A percentile compares a stretch with the other conserved stretches of the same genome.
These are phyloP conservation scores for Tetrapisispora pingtungensis DNA, from an alignment of 805 yeast species.

Conservation along the genomic window DNA sequence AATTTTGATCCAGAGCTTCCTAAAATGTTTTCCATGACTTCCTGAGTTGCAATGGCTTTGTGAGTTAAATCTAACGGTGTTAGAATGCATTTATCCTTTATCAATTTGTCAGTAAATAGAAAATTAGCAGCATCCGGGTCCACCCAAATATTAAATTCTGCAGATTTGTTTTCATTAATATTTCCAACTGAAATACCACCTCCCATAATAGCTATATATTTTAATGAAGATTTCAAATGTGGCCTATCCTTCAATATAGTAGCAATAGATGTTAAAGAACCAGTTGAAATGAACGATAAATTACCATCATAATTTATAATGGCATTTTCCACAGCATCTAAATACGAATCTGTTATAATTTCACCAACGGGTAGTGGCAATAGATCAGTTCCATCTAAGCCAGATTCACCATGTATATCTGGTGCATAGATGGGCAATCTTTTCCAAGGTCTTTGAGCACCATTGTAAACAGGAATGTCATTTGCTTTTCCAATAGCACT, in stretches of 20 bases:
- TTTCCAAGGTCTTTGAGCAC: conserved; percentile 48
- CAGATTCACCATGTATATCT: conserved; percentile 62
- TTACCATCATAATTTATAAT: conserved; percentile 36
- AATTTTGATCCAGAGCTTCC: conserved; percentile 34
- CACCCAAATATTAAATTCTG: conserved; percentile 67
- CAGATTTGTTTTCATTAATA: conserved; percentile 42
- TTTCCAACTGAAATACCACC: conserved; percentile 40
- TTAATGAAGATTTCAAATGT: conserved; percentile 38
- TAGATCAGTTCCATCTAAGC: conserved; percentile 64
- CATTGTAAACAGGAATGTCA: conserved; percentile 56
- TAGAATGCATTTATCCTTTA: conserved; percentile 43
- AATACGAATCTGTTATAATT: conserved; percentile 19
- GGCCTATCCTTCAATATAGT: conserved; percentile 47
- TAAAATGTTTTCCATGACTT: conserved; percentile 33
- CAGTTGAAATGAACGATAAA: conserved; percentile 60
- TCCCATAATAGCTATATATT: conserved; percentile 64
- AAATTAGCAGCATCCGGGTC: conserved; percentile 69
- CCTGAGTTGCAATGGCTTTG: conserved; percentile 38
- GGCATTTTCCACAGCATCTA: conserved; percentile 35
- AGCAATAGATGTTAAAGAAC: conserved; percentile 68
- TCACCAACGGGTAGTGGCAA: conserved; percentile 40
- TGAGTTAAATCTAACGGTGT: conserved; percentile 66
- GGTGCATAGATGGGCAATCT: conserved; percentile 43
- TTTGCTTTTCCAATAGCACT: conserved; percentile 42
- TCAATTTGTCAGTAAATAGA: conserved; percentile 38